Base-by-base conservation (phyloP, 306 rosid genomes). In the Ormosia semicastrata region DNA sequence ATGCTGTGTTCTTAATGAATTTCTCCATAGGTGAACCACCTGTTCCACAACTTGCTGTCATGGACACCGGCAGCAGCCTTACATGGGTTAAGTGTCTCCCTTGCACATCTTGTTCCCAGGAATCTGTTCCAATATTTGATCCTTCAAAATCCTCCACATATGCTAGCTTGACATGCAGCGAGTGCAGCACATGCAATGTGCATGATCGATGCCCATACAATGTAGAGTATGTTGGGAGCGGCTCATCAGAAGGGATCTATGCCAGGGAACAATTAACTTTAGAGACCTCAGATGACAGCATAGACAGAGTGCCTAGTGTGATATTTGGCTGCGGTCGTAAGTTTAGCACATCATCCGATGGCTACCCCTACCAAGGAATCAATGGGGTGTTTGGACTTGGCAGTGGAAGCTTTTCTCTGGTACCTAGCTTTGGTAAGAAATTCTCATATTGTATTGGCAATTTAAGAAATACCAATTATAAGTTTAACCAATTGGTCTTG, bases 31-130 rank as follows among this genome's bases (percentile, higher is more conserved):
- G 81, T 11, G 73, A 77, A 36, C 52, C 81, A 18, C 81, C 66
- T 49, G 39, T 77, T 36, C 52, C 52, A 18, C 81, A 65, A 36
- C 81, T 77, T 15, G 60, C 73, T 0, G 50, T 76, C 40, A 64
- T 76, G 81, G 71, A 76, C 80, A 76, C 71, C 33, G 80, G 80
- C 13, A 62, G 49, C 18, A 60, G 81, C 63, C 71, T 76, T n/a
- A 76, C 72, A 47, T 76, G 81, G 73, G 10, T 66, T 8, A 52
- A 24, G 66, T 66, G 82, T 66, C 50, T 64, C 17, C 74, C 74
- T 15, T 77, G 73, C 74, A 34, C 53, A n/a, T 11, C 36, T 62
- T 43, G 71, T 46, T 60, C 80, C 11, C 71, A 32, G 13, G 36
- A 77, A 77, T 34, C 63, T 18, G 18, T 50, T 50, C 73, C 47